Evolutionary conservation across 1,284 basidiomycete species (phyloP).

Genomic region (Ceratobasidium theobromae): DNA sequence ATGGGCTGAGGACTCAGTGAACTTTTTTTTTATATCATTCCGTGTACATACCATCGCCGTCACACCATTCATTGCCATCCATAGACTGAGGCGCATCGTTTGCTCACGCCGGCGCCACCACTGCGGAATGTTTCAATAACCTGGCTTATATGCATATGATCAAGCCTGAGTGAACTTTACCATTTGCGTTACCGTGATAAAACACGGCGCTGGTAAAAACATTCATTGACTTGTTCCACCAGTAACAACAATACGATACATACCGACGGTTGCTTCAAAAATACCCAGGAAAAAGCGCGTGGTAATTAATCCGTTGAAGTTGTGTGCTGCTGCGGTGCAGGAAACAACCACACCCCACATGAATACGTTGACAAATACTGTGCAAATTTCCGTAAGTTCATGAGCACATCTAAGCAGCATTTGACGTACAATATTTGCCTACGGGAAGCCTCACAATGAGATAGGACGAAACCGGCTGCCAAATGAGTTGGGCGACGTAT

Average conservation of each 20-base stretch:
- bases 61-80: slow-evolving; percentile 49
- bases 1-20: neutral
- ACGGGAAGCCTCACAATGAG: slow-evolving; percentile 49
- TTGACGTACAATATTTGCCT: slow-evolving; percentile 46
- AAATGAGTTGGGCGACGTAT: slow-evolving; percentile 51
- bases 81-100: slow-evolving; percentile 48
- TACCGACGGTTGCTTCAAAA: slow-evolving; percentile 51
- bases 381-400: neutral
- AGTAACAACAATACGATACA: slow-evolving; percentile 26
- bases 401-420: neutral
- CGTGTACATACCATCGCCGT: slow-evolving; percentile 42
- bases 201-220: slow-evolving; percentile 41
- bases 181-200: slow-evolving; percentile 52
- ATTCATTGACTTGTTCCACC: neutral
- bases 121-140: slow-evolving; percentile 34
- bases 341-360: slow-evolving; percentile 49
- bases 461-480: slow-evolving; percentile 51
- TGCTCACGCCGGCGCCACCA: slow-evolving; percentile 53
- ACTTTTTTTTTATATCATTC: neutral
- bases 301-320: slow-evolving; percentile 48
- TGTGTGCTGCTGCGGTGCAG: slow-evolving; percentile 45
- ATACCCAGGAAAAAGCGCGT: slow-evolving; percentile 50
- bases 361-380: slow-evolving; percentile 48
- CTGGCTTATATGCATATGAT: neutral
- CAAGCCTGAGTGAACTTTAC: slow-evolving; percentile 34